Evolutionary conservation across 257 asterid genomes (phyloP).

Genomic region (Lantana camara): DNA sequence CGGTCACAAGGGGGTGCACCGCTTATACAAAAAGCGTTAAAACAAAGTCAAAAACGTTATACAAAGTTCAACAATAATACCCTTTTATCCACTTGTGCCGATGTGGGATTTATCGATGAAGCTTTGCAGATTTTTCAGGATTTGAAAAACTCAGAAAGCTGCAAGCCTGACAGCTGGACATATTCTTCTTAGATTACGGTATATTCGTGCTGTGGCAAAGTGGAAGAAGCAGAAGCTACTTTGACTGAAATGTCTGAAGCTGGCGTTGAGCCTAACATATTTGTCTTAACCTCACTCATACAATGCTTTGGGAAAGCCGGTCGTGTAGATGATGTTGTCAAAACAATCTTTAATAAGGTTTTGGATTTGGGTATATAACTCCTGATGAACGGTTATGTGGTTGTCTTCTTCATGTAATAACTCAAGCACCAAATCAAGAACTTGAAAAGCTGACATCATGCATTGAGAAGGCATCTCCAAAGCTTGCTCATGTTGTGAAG

Average conservation of each 20-base stretch:
- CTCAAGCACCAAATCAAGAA: conserved; percentile 63
- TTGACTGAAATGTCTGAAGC: conserved; percentile 78
- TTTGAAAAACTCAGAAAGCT: conserved; percentile 60
- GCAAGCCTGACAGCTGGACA: conserved; percentile 80
- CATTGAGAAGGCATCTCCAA: conserved; percentile 69
- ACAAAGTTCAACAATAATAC: no score
- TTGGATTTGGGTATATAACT: conserved; percentile 48
- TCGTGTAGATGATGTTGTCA: conserved; percentile 74
- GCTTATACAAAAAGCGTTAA: no score
- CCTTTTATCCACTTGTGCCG: conserved; percentile 79
- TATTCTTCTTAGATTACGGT: conserved; percentile 74
- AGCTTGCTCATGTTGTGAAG: conserved; percentile 67
- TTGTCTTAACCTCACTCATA: conserved; percentile 74
- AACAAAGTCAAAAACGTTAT: no score
- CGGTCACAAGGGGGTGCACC: no score
- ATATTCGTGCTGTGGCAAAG: conserved; percentile 80
- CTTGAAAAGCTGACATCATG: conserved; percentile 44
- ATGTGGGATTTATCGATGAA: conserved; percentile 71
- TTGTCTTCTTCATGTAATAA: conserved; percentile 76
- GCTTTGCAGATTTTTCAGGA: conserved; percentile 75
- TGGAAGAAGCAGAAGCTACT: conserved; percentile 71
- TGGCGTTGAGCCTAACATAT: conserved; percentile 74
- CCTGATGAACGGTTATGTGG: conserved; percentile 82
- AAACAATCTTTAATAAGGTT: conserved; percentile 62
- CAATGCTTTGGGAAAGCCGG: conserved; percentile 93